A percentile compares a stretch with the other conserved stretches of the same genome.
These are phyloP conservation scores for Candida insectalens DNA, from an alignment of 805 yeast genomes.

Conservation along the genomic window DNA sequence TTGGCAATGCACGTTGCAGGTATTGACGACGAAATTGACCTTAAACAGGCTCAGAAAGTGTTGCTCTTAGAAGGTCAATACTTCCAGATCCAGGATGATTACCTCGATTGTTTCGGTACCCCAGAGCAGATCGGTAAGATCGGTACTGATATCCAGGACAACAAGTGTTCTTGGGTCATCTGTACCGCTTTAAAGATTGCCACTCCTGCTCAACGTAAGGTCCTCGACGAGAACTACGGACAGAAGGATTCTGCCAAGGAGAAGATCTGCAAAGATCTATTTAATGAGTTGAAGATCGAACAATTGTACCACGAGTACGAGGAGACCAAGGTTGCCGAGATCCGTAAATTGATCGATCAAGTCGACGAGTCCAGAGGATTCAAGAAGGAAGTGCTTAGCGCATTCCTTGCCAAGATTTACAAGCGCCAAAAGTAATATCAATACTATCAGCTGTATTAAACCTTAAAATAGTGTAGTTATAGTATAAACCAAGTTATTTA, in stretches of 20 bases:
- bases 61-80: constrained; percentile 94
- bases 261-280: constrained; percentile 60
- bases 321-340: constrained; percentile 58
- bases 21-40: constrained; percentile 54
- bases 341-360: constrained; percentile 53
- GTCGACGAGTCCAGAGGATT: constrained; percentile 92
- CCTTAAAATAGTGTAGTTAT: not conserved
- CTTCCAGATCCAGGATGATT: constrained; percentile 98
- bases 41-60: constrained; percentile 80
- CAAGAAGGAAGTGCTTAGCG: constrained; percentile 74
- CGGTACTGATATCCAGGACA: constrained; percentile 97
- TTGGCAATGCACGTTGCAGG: constrained; percentile 94
- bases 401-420: constrained; percentile 84
- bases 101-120: constrained; percentile 92
- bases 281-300: constrained; percentile 64
- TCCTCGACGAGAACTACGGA: constrained; percentile 87
- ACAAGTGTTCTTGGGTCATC: constrained; percentile 96
- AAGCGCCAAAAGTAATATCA: constrained; percentile 86
- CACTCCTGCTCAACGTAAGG: constrained; percentile 68
- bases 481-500: not conserved
- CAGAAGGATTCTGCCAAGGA: constrained; percentile 64
- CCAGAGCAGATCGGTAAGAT: constrained; percentile 97
- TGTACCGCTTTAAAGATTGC: constrained; percentile 83
- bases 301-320: constrained; percentile 71
- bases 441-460: no score